Percentiles rank a stretch among this genome's conserved stretches.
These are phyloP conservation scores for Kalmanozyma brasiliensis DNA, from an alignment of 1,284 basidiomycete species.

Conservation along the genomic window DNA sequence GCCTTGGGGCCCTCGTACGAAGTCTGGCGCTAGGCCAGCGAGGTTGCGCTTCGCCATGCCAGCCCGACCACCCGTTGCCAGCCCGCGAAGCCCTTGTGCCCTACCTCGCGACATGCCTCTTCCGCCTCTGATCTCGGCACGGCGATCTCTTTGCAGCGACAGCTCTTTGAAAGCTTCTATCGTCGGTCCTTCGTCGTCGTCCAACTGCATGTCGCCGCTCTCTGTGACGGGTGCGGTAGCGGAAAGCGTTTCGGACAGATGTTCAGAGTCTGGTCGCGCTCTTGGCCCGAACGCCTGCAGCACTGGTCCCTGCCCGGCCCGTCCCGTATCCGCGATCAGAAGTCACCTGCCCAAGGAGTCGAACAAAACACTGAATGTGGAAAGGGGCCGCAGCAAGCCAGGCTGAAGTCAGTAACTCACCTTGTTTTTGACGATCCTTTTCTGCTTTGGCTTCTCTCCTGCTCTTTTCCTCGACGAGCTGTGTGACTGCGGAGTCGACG, in stretches of 20 bases:
- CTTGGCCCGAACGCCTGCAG: conserved; percentile 1
- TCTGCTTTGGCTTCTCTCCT: conserved; percentile 50
- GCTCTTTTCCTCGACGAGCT: conserved; percentile 71
- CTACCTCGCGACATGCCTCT: conserved; percentile 25
- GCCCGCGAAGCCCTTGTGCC: conserved; percentile 42
- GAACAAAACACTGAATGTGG: conserved; percentile 14
- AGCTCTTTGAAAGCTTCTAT: conserved; percentile 74
- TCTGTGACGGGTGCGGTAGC: conserved; percentile 16
- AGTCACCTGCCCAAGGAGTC: conserved; percentile 9
- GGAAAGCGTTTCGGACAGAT: conserved; percentile 8
- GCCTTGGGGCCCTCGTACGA: conserved; percentile 13
- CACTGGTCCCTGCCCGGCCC: conserved; percentile 20
- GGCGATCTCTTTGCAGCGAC: conserved; percentile 30
- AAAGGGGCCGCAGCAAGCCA: conserved; percentile 30
- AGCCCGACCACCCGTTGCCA: conserved; percentile 41
- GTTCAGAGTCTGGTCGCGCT: conserved; percentile 20
- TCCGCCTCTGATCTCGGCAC: conserved; percentile 34
- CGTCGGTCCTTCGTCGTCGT: conserved; percentile 26
- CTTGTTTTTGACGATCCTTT: conserved; percentile 51
- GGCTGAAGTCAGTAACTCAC: conserved; percentile 27
- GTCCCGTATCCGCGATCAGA: conserved; percentile 7
- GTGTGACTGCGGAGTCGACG: conserved; percentile 79
- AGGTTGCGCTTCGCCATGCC: conserved; percentile 53
- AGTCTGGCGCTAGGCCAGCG: conserved; percentile 37
- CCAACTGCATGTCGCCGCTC: conserved; percentile 24